phyloP scores from a whole-genome alignment of 352 stramenopile genomes.

The Globisporangium megalacanthum region DNA sequence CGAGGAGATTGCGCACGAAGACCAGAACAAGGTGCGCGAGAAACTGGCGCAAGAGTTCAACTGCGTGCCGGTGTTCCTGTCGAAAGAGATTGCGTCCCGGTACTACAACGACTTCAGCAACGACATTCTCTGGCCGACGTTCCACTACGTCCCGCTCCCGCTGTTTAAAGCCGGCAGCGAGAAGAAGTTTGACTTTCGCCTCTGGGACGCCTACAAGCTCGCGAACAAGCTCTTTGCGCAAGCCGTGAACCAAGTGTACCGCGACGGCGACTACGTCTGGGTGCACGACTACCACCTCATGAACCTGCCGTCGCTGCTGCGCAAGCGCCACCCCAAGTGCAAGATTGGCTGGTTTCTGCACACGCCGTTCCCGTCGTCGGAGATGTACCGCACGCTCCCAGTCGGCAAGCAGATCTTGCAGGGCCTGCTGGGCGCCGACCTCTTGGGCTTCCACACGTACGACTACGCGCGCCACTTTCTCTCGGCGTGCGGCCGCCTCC shows the following conservation, averaged over 20 bases:
- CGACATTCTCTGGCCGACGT: constrained; percentile 88
- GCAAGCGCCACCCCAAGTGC: constrained; percentile 61
- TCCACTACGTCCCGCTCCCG: constrained; percentile 77
- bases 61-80: constrained; percentile 84
- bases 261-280: constrained; percentile 86
- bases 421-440: constrained; percentile 76
- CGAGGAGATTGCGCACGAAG: constrained; percentile 78
- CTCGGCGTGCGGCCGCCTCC: constrained; percentile 70
- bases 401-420: constrained; percentile 69
- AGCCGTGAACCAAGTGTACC: constrained; percentile 80
- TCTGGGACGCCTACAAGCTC: constrained; percentile 86
- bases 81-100: constrained; percentile 74
- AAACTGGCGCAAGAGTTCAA: constrained; percentile 83
- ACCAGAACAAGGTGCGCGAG: constrained; percentile 63
- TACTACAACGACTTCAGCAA: constrained; percentile 83
- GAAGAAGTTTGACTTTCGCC: constrained; percentile 81
- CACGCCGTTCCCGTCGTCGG: constrained; percentile 82
- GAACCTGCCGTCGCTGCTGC: constrained; percentile 79
- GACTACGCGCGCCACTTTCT: constrained; percentile 88
- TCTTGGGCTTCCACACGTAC: constrained; percentile 88
- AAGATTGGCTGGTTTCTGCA: constrained; percentile 88
- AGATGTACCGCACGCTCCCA: constrained; percentile 81
- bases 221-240: constrained; percentile 85
- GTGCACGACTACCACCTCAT: constrained; percentile 91
- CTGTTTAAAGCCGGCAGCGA: constrained; percentile 33